A percentile compares a stretch with the other conserved stretches of the same genome.
Evolutionary conservation across 495 filamentous ascomycete genomes (phyloP).

Genomic region (Neurospora tetraspora): DNA sequence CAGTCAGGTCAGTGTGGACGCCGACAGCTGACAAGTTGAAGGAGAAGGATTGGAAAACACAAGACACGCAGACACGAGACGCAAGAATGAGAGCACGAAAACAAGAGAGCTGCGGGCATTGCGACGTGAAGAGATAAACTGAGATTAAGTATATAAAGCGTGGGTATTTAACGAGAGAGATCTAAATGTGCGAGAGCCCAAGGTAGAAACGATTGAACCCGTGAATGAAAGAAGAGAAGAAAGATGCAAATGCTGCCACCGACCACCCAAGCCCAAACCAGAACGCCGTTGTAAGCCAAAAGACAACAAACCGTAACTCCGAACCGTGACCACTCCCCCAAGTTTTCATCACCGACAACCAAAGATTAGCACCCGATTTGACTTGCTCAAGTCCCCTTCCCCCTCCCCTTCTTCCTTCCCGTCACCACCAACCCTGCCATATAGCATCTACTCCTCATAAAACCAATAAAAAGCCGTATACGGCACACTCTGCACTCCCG

Average conservation of each 20-base stretch:
- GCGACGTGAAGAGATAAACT: neutral
- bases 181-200: neutral
- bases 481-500: constrained; percentile 38
- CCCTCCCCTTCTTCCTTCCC: too few species aligned
- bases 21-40: too few species aligned
- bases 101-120: too few species aligned
- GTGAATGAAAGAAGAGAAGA: neutral
- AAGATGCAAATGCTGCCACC: neutral
- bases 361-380: neutral
- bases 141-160: neutral
- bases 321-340: neutral
- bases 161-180: neutral
- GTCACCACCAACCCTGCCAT: too few species aligned
- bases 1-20: too few species aligned
- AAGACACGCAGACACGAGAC: too few species aligned
- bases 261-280: neutral
- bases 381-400: neutral
- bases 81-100: too few species aligned
- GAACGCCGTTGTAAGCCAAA: neutral
- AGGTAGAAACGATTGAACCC: neutral
- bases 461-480: constrained; percentile 70
- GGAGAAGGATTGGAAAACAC: too few species aligned
- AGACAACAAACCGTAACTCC: neutral
- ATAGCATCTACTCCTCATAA: constrained; percentile 40
- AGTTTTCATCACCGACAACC: too few species aligned